A percentile compares a stretch with the other conserved stretches of the same genome.
Conservation (phyloP, 768 basidiomycete genomes). For the Tylopilus sp. region DNA sequence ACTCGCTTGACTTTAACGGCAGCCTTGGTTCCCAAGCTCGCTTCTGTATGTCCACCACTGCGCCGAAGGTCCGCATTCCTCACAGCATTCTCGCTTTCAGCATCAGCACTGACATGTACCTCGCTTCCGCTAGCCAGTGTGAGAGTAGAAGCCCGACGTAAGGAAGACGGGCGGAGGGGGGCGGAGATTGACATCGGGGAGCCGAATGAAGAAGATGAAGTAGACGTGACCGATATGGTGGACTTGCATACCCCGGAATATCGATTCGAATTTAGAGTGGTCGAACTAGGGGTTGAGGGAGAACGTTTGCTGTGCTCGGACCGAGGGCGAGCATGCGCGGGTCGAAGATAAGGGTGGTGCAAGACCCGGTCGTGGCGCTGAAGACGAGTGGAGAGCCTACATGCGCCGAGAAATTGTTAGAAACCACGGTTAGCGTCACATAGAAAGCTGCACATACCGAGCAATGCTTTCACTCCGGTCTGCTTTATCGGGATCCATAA, state of each 20-base stretch:
- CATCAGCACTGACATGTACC: constrained; percentile 4
- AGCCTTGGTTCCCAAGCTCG: constrained; percentile 17
- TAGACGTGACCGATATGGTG: constrained; percentile 24
- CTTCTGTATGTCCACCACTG: constrained; percentile 16
- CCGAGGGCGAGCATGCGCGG: constrained; percentile 26
- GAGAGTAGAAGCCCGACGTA: constrained; percentile 36
- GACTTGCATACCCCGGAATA: constrained; percentile 28
- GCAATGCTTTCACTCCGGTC: constrained; percentile 49
- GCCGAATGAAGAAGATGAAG: constrained; percentile 32
- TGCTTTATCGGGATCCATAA: constrained; percentile 53
- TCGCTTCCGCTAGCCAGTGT: constrained; percentile 26
- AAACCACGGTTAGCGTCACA: constrained; percentile 1
- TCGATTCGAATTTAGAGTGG: constrained; percentile 52
- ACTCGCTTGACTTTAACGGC: constrained; percentile 39
- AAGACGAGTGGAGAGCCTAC: constrained; percentile 63
- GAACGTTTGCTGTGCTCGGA: constrained; percentile 23
- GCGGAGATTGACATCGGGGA: constrained; percentile 37
- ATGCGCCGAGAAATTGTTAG: constrained; percentile 15
- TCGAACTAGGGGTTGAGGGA: constrained; percentile 61
- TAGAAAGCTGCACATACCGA: constrained; percentile 45
- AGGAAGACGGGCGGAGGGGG: constrained; percentile 41
- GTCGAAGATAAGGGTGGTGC: constrained; percentile 58
- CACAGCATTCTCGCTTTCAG: constrained; percentile 10
- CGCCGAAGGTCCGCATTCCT: constrained; percentile 9
- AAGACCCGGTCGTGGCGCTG: constrained; percentile 60